Evolutionary conservation across 2,329 filamentous ascomycete species (phyloP).

Genomic region (Lasiodiplodia theobromae): DNA sequence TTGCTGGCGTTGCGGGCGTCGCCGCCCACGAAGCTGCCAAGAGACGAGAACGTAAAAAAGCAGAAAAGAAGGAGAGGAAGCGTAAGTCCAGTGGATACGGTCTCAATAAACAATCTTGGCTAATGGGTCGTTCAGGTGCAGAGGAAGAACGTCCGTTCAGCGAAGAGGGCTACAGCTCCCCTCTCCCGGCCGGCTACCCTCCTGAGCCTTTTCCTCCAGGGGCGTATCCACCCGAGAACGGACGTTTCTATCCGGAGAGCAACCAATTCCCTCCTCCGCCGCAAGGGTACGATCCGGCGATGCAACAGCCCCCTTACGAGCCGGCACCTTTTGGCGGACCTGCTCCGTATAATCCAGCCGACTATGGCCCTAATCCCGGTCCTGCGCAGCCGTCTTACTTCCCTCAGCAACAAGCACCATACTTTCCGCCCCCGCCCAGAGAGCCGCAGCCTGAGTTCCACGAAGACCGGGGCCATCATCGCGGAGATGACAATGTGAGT

Average conservation of each 20-base stretch:
- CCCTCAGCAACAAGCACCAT: conserved; percentile 35
- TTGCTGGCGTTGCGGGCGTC: conserved; percentile 64
- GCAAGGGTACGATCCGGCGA: conserved; percentile 38
- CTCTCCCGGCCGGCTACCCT: conserved; percentile 20
- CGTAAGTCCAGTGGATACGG: conserved; percentile 50
- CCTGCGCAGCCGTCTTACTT: conserved; percentile 18
- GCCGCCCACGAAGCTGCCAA: conserved; percentile 65
- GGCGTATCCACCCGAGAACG: conserved; percentile 32
- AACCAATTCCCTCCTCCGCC: conserved; percentile 60
- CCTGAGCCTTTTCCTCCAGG: conserved; percentile 22
- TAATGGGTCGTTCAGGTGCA: conserved; percentile 26
- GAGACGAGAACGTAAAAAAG: conserved; percentile 63
- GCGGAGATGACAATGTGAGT: conserved; percentile 60
- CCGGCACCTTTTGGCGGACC: conserved; percentile 40
- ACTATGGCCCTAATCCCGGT: conserved; percentile 48
- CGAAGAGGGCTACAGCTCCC: conserved; percentile 16
- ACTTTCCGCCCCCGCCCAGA: conserved; percentile 40
- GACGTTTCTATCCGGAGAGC: conserved; percentile 53
- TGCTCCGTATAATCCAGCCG: conserved; percentile 52
- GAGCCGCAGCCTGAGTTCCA: conserved; percentile 40
- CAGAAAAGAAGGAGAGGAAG: conserved; percentile 58
- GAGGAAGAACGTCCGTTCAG: conserved; percentile 34
- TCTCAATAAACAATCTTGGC: conserved; percentile 12
- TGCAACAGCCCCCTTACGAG: conserved; percentile 37
- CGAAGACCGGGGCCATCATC: conserved; percentile 43